These are phyloP conservation scores for sorghum (Sorghum bicolor) DNA, from an alignment of 176 grass and related monocot genomes.

Conservation along the genomic window DNA sequence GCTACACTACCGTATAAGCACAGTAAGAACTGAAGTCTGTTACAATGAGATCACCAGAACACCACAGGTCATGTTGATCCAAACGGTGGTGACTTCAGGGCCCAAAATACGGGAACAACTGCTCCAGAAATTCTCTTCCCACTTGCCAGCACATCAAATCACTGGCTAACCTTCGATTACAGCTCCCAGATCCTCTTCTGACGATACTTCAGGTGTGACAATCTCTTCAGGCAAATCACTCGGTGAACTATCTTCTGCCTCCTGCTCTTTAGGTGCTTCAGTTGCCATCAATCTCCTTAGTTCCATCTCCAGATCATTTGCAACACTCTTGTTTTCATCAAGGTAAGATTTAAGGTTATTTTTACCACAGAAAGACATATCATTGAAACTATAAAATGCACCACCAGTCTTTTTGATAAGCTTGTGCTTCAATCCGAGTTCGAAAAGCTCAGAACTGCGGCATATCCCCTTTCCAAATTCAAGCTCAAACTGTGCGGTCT, in stretches of 20 bases:
- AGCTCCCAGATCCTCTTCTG: conserved; percentile 47
- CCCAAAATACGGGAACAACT: conserved; percentile 22
- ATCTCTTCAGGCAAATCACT: conserved; percentile 37
- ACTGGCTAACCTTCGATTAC: conserved; percentile 29
- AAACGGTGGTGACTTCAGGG: not conserved
- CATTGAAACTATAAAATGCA: conserved; percentile 53
- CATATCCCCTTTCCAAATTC: conserved; percentile 91
- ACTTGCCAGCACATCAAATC: not conserved
- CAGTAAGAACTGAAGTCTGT: not conserved
- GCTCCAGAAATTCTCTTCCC: not conserved
- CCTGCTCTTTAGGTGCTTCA: conserved; percentile 36
- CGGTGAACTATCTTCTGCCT: conserved; percentile 15
- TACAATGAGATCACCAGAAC: not conserved
- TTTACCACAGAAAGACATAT: conserved; percentile 53
- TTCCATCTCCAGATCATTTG: conserved; percentile 57
- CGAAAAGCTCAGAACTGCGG: conserved; percentile 75
- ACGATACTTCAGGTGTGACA: conserved; percentile 20
- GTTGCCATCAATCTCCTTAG: conserved; percentile 49
- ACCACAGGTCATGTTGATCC: not conserved
- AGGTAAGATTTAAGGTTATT: conserved; percentile 59
- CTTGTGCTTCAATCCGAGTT: conserved; percentile 69
- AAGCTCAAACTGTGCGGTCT: conserved; percentile 72
- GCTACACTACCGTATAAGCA: not conserved
- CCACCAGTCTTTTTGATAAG: conserved; percentile 44
- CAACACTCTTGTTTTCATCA: conserved; percentile 40